Percentiles rank a stretch among this genome's conserved stretches.
These are phyloP conservation scores for Sporothrix humicola DNA, from an alignment of 2,329 filamentous ascomycete genomes.

Conservation along the genomic window DNA sequence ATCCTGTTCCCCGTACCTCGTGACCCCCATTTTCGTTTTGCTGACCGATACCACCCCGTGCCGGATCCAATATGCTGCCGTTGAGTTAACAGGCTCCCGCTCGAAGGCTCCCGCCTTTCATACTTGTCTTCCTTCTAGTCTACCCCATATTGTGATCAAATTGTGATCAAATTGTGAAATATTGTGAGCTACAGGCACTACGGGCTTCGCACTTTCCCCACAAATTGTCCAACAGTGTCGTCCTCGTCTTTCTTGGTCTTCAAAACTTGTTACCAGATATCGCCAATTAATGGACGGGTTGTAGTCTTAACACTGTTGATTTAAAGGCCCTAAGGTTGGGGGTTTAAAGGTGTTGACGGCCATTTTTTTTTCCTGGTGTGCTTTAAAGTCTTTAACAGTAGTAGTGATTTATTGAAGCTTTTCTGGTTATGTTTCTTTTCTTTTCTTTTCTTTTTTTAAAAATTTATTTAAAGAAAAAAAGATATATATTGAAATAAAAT, in stretches of 20 bases:
- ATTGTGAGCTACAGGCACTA: not conserved
- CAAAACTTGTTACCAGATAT: not conserved
- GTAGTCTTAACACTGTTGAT: too few relatives aligned
- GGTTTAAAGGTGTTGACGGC: too few relatives aligned
- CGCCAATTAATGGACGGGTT: too few relatives aligned
- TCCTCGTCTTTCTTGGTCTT: not conserved
- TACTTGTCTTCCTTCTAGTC: not conserved
- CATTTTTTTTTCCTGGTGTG: not conserved
- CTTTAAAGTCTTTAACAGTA: too few relatives aligned
- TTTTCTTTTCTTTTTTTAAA: not conserved
- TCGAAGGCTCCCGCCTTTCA: not conserved
- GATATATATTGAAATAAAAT: not conserved
- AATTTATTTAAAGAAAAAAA: too few relatives aligned
- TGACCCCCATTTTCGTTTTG: not conserved
- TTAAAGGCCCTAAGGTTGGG: too few relatives aligned
- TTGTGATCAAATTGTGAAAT: too few relatives aligned
- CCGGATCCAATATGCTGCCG: not conserved
- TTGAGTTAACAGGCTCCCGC: too few relatives aligned
- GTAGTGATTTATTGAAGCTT: too few relatives aligned
- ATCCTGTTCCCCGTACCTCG: not conserved
- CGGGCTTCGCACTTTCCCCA: constrained; percentile 5
- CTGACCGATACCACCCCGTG: constrained; percentile 17
- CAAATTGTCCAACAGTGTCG: not conserved
- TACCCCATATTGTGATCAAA: not conserved
- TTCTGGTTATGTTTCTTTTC: not conserved